Base-by-base conservation (phyloP, 768 basidiomycete genomes). In the Dioszegia hungarica region DNA sequence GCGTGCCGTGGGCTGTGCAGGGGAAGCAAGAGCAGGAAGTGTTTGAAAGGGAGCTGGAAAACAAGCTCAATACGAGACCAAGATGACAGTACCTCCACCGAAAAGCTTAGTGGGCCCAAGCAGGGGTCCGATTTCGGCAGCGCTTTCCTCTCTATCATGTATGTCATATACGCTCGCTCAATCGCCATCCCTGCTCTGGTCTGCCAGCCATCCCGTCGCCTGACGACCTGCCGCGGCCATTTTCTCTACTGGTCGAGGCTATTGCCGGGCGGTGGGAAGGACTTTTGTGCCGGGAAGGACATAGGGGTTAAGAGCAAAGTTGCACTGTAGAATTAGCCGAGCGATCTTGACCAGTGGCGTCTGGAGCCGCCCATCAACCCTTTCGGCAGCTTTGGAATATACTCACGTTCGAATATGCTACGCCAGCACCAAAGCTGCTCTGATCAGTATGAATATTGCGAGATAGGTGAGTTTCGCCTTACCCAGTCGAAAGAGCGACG, bases 261-360 rank as follows among this genome's bases (percentile, higher is more conserved):
- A 51, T 49, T 38, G 44, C 14, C 43, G 50, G 19, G 48, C 39
- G 29, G 65, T 36, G 15, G 72, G 65, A 34, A 77, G 59, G 27
- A 76, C 60, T 57, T 71, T 73, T 48, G 75, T 76, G 8, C 73
- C 73, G 34, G 76, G 76, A 12, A 77, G 70, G 46, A 73, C 70
- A 66, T 77, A 76, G 22, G 76, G 76, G 74, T 77, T 77, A 60
- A 77, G 73, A 11, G 74, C 73, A 58, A 70, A 72, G 69, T 77
- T 76, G 67, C 76, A 77, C 75, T 75, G 53, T 48, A 40, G 53
- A 22, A 44, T 44, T 22, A 44, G 39, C 39, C 6, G 14, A 8
- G 39, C 5, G 38, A 54, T 39, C 29, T 9, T 3, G 33, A 10
- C 9, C 45, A 5, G 17, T 15, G 28, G 19, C 43, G n/a, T 1